Evolutionary conservation across 108 stramenopile species (phyloP).

Genomic region (Bacterosira constricta): DNA sequence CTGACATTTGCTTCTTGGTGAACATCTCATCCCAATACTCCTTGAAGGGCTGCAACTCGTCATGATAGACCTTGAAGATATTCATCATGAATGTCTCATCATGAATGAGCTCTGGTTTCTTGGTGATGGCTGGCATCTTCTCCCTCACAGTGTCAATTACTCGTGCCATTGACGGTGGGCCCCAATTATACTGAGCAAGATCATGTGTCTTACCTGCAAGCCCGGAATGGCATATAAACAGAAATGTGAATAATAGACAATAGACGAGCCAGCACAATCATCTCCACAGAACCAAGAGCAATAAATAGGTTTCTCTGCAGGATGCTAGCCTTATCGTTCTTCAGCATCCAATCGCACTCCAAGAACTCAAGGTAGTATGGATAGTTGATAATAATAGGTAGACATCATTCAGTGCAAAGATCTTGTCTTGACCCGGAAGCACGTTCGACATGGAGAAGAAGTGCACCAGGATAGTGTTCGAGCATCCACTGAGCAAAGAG

Average conservation of each 20-base stretch:
- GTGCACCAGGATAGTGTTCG: slow-evolving; percentile 15
- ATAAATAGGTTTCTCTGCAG: slow-evolving; percentile 16
- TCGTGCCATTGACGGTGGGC: neutral
- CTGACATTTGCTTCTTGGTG: slow-evolving; percentile 1
- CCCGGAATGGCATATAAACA: slow-evolving; percentile 17
- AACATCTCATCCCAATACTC: slow-evolving; percentile 22
- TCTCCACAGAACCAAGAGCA: slow-evolving; percentile 15
- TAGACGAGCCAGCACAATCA: slow-evolving; percentile 22
- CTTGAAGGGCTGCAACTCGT: slow-evolving; percentile 13
- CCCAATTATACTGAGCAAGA: slow-evolving; percentile 12
- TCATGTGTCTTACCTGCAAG: slow-evolving; percentile 24
- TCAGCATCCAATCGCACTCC: neutral
- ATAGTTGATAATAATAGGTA: slow-evolving; percentile 6
- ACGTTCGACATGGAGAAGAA: slow-evolving; percentile 28
- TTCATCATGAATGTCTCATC: slow-evolving; percentile 22
- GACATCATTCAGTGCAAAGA: slow-evolving; percentile 11
- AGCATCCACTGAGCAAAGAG: slow-evolving; percentile 12
- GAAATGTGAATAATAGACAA: slow-evolving; percentile 21
- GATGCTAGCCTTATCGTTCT: slow-evolving; percentile 5
- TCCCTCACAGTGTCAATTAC: slow-evolving; percentile 21
- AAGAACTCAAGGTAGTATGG: slow-evolving; percentile 23
- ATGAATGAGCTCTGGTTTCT: neutral
- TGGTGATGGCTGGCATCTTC: neutral
- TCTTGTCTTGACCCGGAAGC: slow-evolving; percentile 32
- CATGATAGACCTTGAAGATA: slow-evolving; percentile 12